These are phyloP conservation scores for Berkeleyomyces rouxiae DNA, from an alignment of 2,329 filamentous ascomycete genomes.

Conservation along the genomic window DNA sequence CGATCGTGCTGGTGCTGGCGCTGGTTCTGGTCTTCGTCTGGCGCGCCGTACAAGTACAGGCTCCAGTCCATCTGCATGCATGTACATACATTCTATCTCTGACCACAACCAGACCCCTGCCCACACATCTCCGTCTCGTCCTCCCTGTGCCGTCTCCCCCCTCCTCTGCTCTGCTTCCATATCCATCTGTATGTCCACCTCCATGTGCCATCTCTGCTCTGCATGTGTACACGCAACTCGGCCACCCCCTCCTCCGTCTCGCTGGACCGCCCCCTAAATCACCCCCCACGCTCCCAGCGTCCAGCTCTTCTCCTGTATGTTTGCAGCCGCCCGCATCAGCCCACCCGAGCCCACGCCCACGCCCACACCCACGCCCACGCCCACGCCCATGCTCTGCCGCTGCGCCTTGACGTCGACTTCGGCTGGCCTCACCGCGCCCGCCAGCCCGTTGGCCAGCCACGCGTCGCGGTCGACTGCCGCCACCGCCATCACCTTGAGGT, in stretches of 20 bases:
- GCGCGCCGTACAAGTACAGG: no score
- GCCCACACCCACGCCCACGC: constrained; percentile 20
- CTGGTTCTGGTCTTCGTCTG: no score
- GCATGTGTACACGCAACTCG: neutral
- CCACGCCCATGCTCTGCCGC: constrained; percentile 45
- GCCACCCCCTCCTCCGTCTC: neutral
- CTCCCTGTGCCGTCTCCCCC: no score
- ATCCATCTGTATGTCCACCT: neutral
- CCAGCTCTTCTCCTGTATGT: constrained; percentile 33
- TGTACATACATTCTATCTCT: no score
- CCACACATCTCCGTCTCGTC: no score
- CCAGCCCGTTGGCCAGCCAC: constrained; percentile 50
- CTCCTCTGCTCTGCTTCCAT: neutral
- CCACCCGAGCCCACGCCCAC: constrained; percentile 26
- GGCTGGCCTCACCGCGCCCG: constrained; percentile 40
- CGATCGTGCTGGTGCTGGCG: no score
- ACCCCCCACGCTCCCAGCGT: constrained; percentile 47
- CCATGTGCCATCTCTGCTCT: neutral
- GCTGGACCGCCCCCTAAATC: constrained; percentile 19
- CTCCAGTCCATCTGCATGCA: no score
- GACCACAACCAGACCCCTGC: no score
- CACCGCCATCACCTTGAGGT: constrained; percentile 51
- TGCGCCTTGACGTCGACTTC: constrained; percentile 41
- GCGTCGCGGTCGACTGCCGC: constrained; percentile 55
- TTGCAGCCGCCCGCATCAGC: constrained; percentile 18